Conservation (phyloP, 306 rosid genomes). For the Dalbergia cultrata region DNA sequence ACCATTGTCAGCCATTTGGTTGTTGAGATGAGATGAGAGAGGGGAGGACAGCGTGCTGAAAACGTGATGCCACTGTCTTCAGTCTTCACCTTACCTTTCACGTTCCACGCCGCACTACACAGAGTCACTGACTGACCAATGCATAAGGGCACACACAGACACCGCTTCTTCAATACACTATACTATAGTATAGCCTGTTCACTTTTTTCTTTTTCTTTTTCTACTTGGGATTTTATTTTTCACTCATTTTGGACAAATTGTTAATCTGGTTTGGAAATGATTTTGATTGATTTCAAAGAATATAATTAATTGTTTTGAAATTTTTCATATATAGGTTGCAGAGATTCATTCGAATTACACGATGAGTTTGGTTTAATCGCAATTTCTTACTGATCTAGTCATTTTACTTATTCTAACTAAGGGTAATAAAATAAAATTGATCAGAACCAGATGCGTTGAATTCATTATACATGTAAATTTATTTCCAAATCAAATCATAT, state of each 20-base stretch:
- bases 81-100: conserved; percentile 44
- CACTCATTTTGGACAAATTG: background rate
- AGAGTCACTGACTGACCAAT: background rate
- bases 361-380: background rate
- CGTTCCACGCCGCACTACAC: conserved; percentile 21
- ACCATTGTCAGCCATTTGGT: conserved; percentile 71
- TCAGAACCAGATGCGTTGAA: background rate
- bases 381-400: background rate
- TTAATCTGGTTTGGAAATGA: background rate
- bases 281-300: background rate
- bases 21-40: conserved; percentile 19
- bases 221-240: background rate
- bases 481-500: background rate
- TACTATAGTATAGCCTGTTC: background rate
- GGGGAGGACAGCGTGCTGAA: conserved; percentile 12
- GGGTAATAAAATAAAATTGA: background rate
- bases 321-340: background rate
- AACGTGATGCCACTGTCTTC: background rate
- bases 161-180: background rate
- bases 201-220: background rate
- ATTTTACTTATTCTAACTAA: background rate
- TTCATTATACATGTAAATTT: background rate
- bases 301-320: no score
- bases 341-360: background rate
- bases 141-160: background rate